Base-by-base conservation (phyloP, 805 yeast species). In the Suhomyces faveliae region DNA sequence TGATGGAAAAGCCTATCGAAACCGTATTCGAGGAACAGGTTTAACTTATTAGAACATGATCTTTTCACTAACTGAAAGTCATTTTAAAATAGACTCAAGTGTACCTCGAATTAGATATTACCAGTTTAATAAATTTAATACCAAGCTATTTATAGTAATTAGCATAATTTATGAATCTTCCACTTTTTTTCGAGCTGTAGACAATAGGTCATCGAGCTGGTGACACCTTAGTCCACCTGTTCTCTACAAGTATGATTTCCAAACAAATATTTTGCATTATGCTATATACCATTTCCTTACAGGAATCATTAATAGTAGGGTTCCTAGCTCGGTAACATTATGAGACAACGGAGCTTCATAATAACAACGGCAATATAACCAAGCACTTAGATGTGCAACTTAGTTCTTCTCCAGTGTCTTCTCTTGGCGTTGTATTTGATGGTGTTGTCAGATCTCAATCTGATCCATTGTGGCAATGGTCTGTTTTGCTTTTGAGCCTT, bases 331-430 rank as follows among this genome's bases (percentile, higher is more conserved):
- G 37, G 44, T 42, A 17, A 24, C 46, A 43, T 35, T 24, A 43
- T 43, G 35, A 43, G 37, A 13, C 15, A 33, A 43, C 35, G 35
- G 37, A 37, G 46, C 46, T 43, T 43, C 46, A 40, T 45, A 40
- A 45, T 30, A 45, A 40, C 29, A 39, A 40, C 30, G 37, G 43
- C 43, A 30, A 47, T 39, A 51, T 47, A 46, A 37, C 47, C 45
- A 35, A 30, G 35, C 24, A 45, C 67, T 88, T 91, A 92, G 84
- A 92, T 77, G 85, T 84, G 83, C 80, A 92, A 84, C 96, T 92
- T 92, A 72, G 97, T 92, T 87, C 98, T 89, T 88, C 97, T 92
- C 99, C 99, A 92, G 94, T 94, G 96, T 85, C 98, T 87, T 89
- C 98, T 90, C 90, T 94, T 94, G 75, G 96, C 95, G 82, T 92